Evolutionary conservation across 2,329 filamentous ascomycete species (phyloP).

Genomic region (Aspergillus luchuensis): DNA sequence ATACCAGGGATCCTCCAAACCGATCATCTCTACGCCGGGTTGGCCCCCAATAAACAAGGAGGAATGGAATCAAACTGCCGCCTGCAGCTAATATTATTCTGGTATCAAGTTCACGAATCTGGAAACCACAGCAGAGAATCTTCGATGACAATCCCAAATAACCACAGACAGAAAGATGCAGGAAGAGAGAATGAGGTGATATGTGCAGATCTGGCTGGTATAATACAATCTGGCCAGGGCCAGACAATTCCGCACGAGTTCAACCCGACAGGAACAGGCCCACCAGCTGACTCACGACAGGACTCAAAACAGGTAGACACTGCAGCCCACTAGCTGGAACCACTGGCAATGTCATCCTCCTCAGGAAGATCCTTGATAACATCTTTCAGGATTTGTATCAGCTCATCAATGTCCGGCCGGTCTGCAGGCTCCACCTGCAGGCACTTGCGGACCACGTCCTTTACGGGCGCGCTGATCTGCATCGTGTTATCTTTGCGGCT

Average conservation of each 20-base stretch:
- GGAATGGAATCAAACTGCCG: conserved; percentile 9
- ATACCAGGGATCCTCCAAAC: neutral
- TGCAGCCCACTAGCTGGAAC: conserved; percentile 23
- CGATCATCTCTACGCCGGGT: neutral
- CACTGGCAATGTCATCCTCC: conserved; percentile 50
- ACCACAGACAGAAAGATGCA: neutral
- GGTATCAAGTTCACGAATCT: conserved; percentile 2
- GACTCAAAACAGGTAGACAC: neutral
- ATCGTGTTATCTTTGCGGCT: conserved; percentile 45
- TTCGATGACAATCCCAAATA: neutral
- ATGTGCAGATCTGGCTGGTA: conserved; percentile 24
- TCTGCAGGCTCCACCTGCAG: conserved; percentile 84
- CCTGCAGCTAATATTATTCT: conserved; percentile 12
- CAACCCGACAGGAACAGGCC: neutral
- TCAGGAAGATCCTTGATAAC: conserved; percentile 69
- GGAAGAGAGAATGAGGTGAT: neutral
- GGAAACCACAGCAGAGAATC: neutral
- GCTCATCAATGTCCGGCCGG: conserved; percentile 80
- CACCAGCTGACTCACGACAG: neutral
- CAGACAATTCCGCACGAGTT: neutral
- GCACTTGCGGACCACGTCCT: conserved; percentile 85
- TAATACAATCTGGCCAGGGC: conserved; percentile 26
- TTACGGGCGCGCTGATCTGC: conserved; percentile 75
- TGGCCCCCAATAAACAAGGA: neutral
- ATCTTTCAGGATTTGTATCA: conserved; percentile 76